These are phyloP conservation scores for Pseudogymnoascus sp. DNA, from an alignment of 2,329 filamentous ascomycete species.

Conservation along the genomic window DNA sequence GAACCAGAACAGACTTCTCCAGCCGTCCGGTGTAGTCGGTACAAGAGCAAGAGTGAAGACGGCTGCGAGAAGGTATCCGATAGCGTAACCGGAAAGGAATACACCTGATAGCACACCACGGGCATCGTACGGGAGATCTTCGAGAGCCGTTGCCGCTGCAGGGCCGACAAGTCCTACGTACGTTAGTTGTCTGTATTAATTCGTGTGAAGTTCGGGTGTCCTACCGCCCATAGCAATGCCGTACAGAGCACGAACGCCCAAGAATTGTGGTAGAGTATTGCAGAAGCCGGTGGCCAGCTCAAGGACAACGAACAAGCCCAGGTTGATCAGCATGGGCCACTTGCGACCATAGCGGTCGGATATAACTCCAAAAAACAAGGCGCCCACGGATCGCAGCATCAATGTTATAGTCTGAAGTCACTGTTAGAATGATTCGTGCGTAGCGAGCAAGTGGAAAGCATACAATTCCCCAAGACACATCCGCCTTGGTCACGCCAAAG, in stretches of 20 bases:
- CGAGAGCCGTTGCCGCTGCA: constrained; percentile 67
- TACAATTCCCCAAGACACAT: constrained; percentile 55
- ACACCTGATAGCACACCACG: constrained; percentile 25
- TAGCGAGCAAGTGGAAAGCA: not conserved
- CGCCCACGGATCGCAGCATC: constrained; percentile 28
- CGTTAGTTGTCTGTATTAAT: not conserved
- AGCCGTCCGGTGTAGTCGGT: constrained; percentile 65
- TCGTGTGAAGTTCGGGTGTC: not conserved
- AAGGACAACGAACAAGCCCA: constrained; percentile 60
- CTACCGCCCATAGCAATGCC: constrained; percentile 71
- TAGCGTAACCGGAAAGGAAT: constrained; percentile 22
- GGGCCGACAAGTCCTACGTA: constrained; percentile 56
- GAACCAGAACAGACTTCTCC: constrained; percentile 83
- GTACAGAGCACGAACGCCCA: constrained; percentile 67
- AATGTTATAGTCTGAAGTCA: constrained; percentile 23
- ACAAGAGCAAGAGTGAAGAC: constrained; percentile 59
- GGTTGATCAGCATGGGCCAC: constrained; percentile 68
- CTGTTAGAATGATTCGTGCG: not conserved
- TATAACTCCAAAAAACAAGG: constrained; percentile 42
- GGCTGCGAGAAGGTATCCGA: constrained; percentile 24
- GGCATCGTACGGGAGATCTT: constrained; percentile 38
- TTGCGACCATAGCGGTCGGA: constrained; percentile 52
- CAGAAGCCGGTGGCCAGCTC: constrained; percentile 43
- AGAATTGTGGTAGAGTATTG: constrained; percentile 39
- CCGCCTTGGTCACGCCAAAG: constrained; percentile 47